Conservation (phyloP, 2,329 filamentous ascomycete species). For the Sphaceloma murrayae region DNA sequence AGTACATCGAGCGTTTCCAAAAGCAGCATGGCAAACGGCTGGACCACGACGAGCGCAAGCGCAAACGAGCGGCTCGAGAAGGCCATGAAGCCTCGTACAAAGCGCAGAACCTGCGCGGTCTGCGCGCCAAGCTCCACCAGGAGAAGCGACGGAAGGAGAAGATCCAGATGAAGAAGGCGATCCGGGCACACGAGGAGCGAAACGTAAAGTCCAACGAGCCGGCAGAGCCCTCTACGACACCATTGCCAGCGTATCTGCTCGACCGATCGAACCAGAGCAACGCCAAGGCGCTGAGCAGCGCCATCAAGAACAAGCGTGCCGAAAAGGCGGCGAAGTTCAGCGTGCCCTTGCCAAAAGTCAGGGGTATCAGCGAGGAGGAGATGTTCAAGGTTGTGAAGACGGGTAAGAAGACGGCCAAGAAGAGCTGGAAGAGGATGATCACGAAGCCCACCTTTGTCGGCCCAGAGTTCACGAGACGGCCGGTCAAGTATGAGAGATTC, state of each 20-base stretch:
- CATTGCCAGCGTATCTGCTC: constrained; percentile 85
- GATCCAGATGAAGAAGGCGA: constrained; percentile 93
- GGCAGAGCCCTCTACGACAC: constrained; percentile 67
- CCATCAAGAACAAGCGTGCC: constrained; percentile 89
- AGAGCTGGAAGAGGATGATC: constrained; percentile 63
- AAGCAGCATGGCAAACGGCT: constrained; percentile 51
- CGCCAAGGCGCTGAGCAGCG: constrained; percentile 65
- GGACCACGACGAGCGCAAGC: constrained; percentile 78
- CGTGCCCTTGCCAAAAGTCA: constrained; percentile 87
- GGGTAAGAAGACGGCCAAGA: constrained; percentile 87
- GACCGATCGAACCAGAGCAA: constrained; percentile 64
- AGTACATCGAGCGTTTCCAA: constrained; percentile 64
- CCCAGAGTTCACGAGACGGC: constrained; percentile 76
- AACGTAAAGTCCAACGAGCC: constrained; percentile 80
- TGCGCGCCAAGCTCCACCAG: constrained; percentile 86
- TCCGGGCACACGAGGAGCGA: constrained; percentile 90
- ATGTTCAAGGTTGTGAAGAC: constrained; percentile 97
- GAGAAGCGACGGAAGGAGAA: constrained; percentile 95
- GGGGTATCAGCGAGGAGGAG: constrained; percentile 86
- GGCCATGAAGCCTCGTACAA: constrained; percentile 79
- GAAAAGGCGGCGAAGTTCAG: constrained; percentile 92
- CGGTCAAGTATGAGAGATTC: constrained; percentile 66
- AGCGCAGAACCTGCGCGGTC: constrained; percentile 84
- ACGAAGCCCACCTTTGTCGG: constrained; percentile 80
- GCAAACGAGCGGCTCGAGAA: constrained; percentile 82